Conservation (phyloP, 495 filamentous ascomycete genomes). For the Aspergillus carlsbadensis region DNA sequence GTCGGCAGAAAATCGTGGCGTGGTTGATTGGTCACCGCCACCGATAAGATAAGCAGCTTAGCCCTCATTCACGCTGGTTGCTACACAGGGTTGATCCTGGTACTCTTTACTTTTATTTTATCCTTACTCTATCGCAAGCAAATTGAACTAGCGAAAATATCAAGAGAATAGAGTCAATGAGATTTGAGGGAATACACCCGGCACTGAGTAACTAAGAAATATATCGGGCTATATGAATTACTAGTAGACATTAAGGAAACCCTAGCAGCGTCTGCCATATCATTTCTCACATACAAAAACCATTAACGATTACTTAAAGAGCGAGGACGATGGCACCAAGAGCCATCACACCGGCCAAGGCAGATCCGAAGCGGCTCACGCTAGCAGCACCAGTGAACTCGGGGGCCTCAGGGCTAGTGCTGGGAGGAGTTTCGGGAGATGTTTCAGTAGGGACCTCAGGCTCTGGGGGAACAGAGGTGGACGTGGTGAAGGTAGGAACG, state of each 20-base stretch:
- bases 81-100: no score
- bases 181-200: no score
- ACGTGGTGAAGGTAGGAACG: not conserved
- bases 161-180: no score
- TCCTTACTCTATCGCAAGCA: no score
- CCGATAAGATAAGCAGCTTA: constrained; percentile 41
- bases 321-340: constrained; percentile 5
- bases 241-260: constrained; percentile 7
- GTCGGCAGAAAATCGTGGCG: constrained; percentile 47
- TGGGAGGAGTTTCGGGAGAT: not conserved
- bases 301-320: not conserved
- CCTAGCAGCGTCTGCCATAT: not conserved
- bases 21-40: constrained; percentile 28
- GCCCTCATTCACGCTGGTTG: not conserved
- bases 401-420: not conserved
- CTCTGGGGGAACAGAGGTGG: not conserved
- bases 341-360: constrained; percentile 9
- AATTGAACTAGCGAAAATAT: no score
- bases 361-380: constrained; percentile 1
- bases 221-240: constrained; percentile 5
- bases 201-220: not conserved
- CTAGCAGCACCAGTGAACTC: constrained; percentile 10
- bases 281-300: not conserved
- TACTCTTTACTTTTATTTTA: no score
- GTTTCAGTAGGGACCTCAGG: constrained; percentile 1